These are phyloP conservation scores for Ogataea polymorpha DNA, from an alignment of 805 yeast genomes.

Conservation along the genomic window DNA sequence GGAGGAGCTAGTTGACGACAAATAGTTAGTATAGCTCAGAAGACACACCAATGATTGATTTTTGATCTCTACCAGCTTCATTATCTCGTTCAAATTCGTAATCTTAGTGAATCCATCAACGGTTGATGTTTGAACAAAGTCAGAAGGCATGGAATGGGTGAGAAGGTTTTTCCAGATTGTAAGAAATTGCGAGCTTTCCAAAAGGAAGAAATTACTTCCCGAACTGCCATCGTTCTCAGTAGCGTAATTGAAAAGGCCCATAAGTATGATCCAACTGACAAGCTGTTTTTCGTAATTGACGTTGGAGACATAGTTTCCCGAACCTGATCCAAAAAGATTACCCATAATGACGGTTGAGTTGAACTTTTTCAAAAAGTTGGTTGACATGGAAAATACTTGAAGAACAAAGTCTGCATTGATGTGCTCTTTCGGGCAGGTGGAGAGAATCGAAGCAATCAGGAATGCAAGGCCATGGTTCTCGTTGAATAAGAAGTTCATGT, in stretches of 20 bases:
- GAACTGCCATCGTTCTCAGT: conserved; percentile 25
- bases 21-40: conserved; percentile 47
- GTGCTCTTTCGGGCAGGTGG: conserved; percentile 29
- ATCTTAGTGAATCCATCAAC: conserved; percentile 33
- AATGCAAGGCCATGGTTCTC: conserved; percentile 33
- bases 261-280: conserved; percentile 59
- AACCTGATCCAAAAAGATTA: conserved; percentile 31
- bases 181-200: conserved; percentile 58
- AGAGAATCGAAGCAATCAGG: conserved; percentile 31
- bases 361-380: conserved; percentile 31
- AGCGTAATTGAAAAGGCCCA: conserved; percentile 59
- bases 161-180: conserved; percentile 61
- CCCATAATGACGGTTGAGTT: conserved; percentile 35
- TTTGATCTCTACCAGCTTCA: conserved; percentile 47
- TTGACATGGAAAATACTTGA: conserved; percentile 28
- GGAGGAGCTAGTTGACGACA: conserved; percentile 43
- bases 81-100: conserved; percentile 32
- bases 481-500: conserved; percentile 22
- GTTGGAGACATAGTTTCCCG: conserved; percentile 29
- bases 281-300: conserved; percentile 36
- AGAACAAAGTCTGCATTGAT: conserved; percentile 33
- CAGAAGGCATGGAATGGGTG: conserved; percentile 46
- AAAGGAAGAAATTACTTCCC: conserved; percentile 49
- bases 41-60: conserved; percentile 59
- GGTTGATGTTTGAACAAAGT: conserved; percentile 33